Evolutionary conservation across 768 basidiomycete species (phyloP).

Genomic region (Artomyces pyxidatus): DNA sequence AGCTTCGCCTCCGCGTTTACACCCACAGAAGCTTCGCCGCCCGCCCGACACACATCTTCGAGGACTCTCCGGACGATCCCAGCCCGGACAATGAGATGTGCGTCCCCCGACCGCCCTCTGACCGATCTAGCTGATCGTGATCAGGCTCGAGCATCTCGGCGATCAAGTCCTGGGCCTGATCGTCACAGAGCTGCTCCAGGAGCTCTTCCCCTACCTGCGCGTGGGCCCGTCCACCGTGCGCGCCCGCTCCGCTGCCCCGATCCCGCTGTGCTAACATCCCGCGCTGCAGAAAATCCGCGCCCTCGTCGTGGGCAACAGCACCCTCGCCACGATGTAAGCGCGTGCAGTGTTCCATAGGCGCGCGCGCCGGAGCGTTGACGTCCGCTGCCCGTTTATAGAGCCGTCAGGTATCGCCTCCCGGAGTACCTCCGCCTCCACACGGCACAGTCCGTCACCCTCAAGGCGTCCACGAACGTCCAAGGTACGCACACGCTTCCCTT

Average conservation of each 20-base stretch:
- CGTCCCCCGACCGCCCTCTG: constrained; percentile 13
- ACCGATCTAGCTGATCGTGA: neutral
- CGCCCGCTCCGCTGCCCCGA: neutral
- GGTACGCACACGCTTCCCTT: constrained; percentile 38
- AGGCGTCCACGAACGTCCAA: constrained; percentile 64
- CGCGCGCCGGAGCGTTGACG: too few species aligned
- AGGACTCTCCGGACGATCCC: constrained; percentile 62
- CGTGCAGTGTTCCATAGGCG: neutral
- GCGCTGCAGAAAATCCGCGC: constrained; percentile 66
- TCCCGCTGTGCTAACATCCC: constrained; percentile 2
- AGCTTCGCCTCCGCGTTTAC: constrained; percentile 50
- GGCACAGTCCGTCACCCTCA: constrained; percentile 64
- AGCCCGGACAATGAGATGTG: constrained; percentile 82
- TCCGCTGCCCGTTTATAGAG: constrained; percentile 30
- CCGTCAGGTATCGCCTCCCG: constrained; percentile 56
- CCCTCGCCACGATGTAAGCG: constrained; percentile 59
- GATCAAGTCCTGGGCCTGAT: constrained; percentile 64
- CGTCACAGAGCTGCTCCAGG: constrained; percentile 55
- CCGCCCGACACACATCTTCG: constrained; percentile 67
- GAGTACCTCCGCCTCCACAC: constrained; percentile 56
- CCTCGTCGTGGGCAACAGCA: constrained; percentile 65
- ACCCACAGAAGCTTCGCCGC: constrained; percentile 70
- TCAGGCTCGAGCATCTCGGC: constrained; percentile 69
- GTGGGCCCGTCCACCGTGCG: constrained; percentile 72
- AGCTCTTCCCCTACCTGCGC: constrained; percentile 58